phyloP scores from a whole-genome alignment of 148 eudicot species.

The Rhododendron henanense region DNA sequence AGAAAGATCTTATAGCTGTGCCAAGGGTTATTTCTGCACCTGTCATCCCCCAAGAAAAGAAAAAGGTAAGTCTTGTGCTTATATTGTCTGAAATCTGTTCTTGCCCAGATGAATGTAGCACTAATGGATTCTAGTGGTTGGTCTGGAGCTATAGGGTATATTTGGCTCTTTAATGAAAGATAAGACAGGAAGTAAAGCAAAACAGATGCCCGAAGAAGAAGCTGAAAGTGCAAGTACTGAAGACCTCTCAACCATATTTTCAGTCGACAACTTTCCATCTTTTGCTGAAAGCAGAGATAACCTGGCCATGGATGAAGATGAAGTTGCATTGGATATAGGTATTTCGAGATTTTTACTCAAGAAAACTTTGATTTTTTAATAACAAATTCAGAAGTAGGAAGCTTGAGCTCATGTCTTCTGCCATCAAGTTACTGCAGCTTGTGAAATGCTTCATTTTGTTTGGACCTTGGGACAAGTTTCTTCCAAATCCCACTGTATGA shows the following conservation, averaged over 20 bases:
- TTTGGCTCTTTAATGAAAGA: conserved; percentile 77
- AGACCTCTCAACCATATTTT: conserved; percentile 56
- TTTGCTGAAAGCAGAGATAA: conserved; percentile 38
- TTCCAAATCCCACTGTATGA: background rate
- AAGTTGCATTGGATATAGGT: conserved; percentile 76
- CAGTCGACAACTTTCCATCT: conserved; percentile 57
- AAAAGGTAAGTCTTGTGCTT: conserved; percentile 53
- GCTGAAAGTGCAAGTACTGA: conserved; percentile 47
- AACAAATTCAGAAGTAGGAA: background rate
- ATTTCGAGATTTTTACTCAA: background rate
- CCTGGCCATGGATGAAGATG: conserved; percentile 31
- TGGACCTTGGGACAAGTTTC: background rate
- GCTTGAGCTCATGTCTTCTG: background rate
- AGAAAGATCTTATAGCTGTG: conserved; percentile 37
- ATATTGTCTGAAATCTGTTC: background rate
- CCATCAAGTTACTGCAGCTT: background rate
- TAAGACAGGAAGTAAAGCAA: conserved; percentile 45
- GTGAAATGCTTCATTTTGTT: background rate
- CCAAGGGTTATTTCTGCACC: conserved; percentile 39
- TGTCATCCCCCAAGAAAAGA: conserved; percentile 68
- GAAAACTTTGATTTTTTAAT: background rate
- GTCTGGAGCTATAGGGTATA: conserved; percentile 49
- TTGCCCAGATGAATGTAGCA: background rate
- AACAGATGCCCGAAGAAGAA: conserved; percentile 39
- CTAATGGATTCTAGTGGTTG: background rate